Evolutionary conservation across 768 basidiomycete genomes (phyloP).

Genomic region (Galerina marginata): DNA sequence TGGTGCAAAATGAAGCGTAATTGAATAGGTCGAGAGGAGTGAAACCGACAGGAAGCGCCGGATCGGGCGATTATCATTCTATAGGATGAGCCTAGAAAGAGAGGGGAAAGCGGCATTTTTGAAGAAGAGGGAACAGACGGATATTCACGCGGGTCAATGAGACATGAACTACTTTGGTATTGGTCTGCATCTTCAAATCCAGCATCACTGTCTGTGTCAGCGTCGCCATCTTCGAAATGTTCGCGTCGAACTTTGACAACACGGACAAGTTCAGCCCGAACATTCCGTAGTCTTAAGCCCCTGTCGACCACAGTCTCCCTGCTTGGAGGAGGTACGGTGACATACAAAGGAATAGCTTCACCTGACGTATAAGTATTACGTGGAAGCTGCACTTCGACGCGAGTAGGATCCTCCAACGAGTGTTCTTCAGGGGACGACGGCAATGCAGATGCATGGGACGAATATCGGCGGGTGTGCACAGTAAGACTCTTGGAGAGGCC

Average conservation of each 20-base stretch:
- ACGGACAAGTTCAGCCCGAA: constrained; percentile 80
- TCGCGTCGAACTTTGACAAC: constrained; percentile 60
- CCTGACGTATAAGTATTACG: constrained; percentile 72
- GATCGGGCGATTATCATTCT: constrained; percentile 75
- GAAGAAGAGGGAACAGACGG: constrained; percentile 38
- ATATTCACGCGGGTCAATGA: constrained; percentile 21
- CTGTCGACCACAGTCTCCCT: constrained; percentile 69
- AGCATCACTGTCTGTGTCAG: constrained; percentile 36
- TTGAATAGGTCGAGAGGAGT: constrained; percentile 72
- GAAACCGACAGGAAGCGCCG: constrained; percentile 92
- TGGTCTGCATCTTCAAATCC: constrained; percentile 36
- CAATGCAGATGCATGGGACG: constrained; percentile 63
- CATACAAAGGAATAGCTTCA: constrained; percentile 80
- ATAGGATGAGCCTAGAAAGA: constrained; percentile 47
- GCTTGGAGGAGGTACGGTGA: constrained; percentile 79
- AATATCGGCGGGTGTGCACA: constrained; percentile 79
- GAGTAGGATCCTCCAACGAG: constrained; percentile 64
- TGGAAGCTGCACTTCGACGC: constrained; percentile 72
- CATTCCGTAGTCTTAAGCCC: constrained; percentile 78
- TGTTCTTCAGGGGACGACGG: constrained; percentile 64
- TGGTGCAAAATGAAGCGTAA: constrained; percentile 84
- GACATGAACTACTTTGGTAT: constrained; percentile 32
- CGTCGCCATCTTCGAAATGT: constrained; percentile 43
- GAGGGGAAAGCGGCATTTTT: constrained; percentile 44
- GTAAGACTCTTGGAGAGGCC: constrained; percentile 59